Evolutionary conservation across 768 basidiomycete genomes (phyloP).

Genomic region (Tulasnella calospora): DNA sequence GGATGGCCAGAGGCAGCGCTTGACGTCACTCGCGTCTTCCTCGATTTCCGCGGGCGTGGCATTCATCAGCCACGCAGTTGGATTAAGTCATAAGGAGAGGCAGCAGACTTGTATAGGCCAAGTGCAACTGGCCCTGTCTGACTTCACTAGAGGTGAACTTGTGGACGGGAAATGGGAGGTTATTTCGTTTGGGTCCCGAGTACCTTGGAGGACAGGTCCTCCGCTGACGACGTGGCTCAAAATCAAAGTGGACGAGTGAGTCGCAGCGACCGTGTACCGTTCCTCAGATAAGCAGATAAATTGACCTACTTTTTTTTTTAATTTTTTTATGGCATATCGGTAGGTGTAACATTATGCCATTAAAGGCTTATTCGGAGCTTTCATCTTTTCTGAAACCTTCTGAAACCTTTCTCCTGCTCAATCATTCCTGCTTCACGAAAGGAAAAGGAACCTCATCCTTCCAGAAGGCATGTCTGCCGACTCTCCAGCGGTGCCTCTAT

Average conservation of each 20-base stretch:
- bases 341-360: constrained; percentile 80
- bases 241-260: constrained; percentile 68
- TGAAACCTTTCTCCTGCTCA: constrained; percentile 54
- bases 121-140: constrained; percentile 57
- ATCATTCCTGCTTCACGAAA: constrained; percentile 68
- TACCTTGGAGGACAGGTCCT: constrained; percentile 38
- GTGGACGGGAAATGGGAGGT: constrained; percentile 87
- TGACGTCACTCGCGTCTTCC: constrained; percentile 8
- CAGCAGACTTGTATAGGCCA: constrained; percentile 42
- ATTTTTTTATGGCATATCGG: constrained; percentile 9
- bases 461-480: constrained; percentile 41
- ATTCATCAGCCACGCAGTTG: constrained; percentile 18
- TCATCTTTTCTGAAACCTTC: constrained; percentile 36
- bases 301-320: not conserved
- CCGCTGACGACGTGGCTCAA: constrained; percentile 64
- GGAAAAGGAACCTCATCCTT: constrained; percentile 48
- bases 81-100: constrained; percentile 49
- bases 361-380: constrained; percentile 55
- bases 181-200: constrained; percentile 28
- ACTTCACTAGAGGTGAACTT: constrained; percentile 66
- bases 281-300: constrained; percentile 26
- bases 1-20: not conserved
- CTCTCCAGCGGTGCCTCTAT: constrained; percentile 59
- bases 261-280: constrained; percentile 31
- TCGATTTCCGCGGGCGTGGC: constrained; percentile 12